Conservation (phyloP, 2,329 filamentous ascomycete genomes). For the Sphaerulina vaccinii region DNA sequence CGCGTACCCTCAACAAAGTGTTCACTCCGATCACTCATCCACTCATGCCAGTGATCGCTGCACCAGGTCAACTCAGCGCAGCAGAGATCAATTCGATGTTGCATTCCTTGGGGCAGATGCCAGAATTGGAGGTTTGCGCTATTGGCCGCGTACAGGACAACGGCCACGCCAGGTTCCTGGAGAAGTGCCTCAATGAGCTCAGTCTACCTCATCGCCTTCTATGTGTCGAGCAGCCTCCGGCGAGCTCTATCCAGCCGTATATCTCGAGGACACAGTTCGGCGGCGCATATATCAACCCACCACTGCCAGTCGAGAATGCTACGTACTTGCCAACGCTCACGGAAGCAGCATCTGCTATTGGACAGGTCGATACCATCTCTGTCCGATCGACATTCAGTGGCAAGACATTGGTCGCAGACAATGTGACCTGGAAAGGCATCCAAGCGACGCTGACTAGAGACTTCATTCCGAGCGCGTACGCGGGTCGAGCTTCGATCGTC, state of each 20-base stretch:
- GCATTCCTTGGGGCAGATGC: conserved; percentile 75
- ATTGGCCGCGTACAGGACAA: conserved; percentile 72
- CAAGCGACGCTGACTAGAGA: conserved; percentile 77
- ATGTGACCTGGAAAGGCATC: conserved; percentile 83
- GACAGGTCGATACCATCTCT: conserved; percentile 78
- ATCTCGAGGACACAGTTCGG: conserved; percentile 74
- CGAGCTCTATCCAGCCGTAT: conserved; percentile 67
- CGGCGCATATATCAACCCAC: conserved; percentile 76
- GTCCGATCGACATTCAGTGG: conserved; percentile 54
- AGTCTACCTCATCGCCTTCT: conserved; percentile 82
- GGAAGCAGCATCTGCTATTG: conserved; percentile 74
- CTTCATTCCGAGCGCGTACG: conserved; percentile 78
- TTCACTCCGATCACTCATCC: conserved; percentile 88
- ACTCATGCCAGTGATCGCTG: conserved; percentile 77
- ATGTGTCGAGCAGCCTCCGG: conserved; percentile 68
- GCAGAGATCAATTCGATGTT: conserved; percentile 81
- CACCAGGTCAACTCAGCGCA: conserved; percentile 80
- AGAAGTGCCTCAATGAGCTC: conserved; percentile 60
- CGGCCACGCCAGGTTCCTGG: conserved; percentile 79
- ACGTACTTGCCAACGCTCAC: conserved; percentile 66
- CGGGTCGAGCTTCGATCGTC: conserved; percentile 71
- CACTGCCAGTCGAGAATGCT: conserved; percentile 54
- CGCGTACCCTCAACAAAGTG: conserved; percentile 77
- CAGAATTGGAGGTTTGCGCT: conserved; percentile 76
- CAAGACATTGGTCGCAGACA: conserved; percentile 70